Evolutionary conservation across 2,329 filamentous ascomycete species (phyloP).

Genomic region (Arthrobotrys pseudoclavata): DNA sequence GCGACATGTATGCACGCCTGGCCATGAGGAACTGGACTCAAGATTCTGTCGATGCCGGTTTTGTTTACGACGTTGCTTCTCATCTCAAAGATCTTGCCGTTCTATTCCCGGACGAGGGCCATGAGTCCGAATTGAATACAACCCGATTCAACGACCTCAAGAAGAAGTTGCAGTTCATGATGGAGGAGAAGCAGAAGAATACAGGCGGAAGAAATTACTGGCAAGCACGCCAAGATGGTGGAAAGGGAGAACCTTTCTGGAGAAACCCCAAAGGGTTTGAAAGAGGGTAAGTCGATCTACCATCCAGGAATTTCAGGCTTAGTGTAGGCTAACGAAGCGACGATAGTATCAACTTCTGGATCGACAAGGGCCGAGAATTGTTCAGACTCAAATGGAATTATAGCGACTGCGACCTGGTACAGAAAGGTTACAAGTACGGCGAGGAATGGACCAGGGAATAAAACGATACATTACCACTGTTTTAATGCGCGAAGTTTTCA

Average conservation of each 20-base stretch:
- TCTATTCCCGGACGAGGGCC: constrained; percentile 60
- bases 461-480: background rate
- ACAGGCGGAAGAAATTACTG: constrained; percentile 69
- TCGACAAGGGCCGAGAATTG: constrained; percentile 61
- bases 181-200: constrained; percentile 59
- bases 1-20: constrained; percentile 70
- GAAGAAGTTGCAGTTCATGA: constrained; percentile 65
- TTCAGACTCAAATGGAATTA: constrained; percentile 64
- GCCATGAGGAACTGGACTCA: constrained; percentile 65
- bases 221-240: constrained; percentile 71
- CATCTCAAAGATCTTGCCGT: constrained; percentile 59
- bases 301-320: background rate
- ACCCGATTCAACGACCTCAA: constrained; percentile 56
- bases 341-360: constrained; percentile 62
- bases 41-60: constrained; percentile 66
- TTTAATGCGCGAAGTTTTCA: background rate
- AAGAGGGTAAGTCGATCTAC: constrained; percentile 55
- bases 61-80: constrained; percentile 65
- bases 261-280: constrained; percentile 67
- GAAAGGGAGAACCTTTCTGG: constrained; percentile 71
- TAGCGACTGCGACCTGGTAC: constrained; percentile 56
- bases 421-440: constrained; percentile 17
- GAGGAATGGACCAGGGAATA: constrained; percentile 26
- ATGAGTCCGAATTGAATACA: constrained; percentile 62
- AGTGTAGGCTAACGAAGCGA: constrained; percentile 4